Evolutionary conservation across 139 green algal species (phyloP).

Genomic region (Micractinium sp.): DNA sequence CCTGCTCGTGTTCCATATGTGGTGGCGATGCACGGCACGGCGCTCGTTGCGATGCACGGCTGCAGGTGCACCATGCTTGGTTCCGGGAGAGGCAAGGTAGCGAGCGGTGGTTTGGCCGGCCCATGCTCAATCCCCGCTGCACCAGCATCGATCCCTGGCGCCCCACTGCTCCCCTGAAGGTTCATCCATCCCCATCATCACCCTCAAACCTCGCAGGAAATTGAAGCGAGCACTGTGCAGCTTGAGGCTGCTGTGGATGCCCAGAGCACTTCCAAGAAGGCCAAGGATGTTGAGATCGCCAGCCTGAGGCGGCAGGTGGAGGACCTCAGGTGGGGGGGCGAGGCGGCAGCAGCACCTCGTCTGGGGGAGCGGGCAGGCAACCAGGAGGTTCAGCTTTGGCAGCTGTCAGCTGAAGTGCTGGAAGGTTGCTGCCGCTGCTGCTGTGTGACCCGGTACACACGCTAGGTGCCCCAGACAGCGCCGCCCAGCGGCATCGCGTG

Average conservation of each 20-base stretch:
- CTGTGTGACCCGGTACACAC: too few species aligned
- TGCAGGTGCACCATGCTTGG: background rate
- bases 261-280: background rate
- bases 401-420: background rate
- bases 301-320: constrained; percentile 7
- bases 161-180: too few species aligned
- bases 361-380: too few species aligned
- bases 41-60: background rate
- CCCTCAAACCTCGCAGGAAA: background rate
- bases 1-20: too few species aligned
- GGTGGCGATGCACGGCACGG: background rate
- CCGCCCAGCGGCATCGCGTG: background rate
- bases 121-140: too few species aligned
- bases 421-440: background rate
- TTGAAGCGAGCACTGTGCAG: background rate
- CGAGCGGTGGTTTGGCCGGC: too few species aligned
- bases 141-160: too few species aligned
- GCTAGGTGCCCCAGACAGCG: background rate
- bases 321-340: background rate
- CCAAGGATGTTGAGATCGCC: background rate
- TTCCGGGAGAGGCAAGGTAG: too few species aligned
- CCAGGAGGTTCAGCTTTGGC: background rate
- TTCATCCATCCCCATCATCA: background rate
- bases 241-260: constrained; percentile 21
- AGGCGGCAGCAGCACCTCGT: too few species aligned